phyloP scores from a whole-genome alignment of 768 basidiomycete genomes.

The Lactifluus hygrophoroides region DNA sequence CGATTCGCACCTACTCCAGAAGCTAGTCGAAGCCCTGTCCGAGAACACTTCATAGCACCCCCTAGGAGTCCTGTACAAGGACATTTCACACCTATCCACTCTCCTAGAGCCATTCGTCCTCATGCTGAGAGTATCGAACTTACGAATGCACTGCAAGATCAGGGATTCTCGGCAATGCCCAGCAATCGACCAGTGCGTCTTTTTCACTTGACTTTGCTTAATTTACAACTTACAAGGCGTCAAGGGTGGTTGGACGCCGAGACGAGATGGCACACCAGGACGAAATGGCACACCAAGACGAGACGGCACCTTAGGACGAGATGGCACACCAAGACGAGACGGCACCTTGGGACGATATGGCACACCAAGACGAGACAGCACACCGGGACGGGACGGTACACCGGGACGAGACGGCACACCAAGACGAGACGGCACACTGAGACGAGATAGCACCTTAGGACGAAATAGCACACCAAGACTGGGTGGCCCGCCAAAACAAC shows the following conservation, averaged over 20 bases:
- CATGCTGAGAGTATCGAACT: neutral
- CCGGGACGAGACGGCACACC: too few relatives aligned
- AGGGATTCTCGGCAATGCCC: neutral
- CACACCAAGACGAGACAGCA: too few relatives aligned
- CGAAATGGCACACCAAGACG: too few relatives aligned
- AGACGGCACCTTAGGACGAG: too few relatives aligned
- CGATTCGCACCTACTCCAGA: neutral
- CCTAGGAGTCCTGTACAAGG: neutral
- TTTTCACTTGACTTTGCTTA: neutral
- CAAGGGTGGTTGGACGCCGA: neutral
- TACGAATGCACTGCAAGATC: neutral
- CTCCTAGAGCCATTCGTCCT: neutral
- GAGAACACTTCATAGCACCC: neutral
- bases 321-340: too few relatives aligned
- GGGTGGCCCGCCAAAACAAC: conserved; percentile 7
- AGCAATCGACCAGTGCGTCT: neutral
- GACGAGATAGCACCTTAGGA: too few relatives aligned
- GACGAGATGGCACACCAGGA: too few relatives aligned
- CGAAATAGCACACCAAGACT: too few relatives aligned
- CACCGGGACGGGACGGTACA: too few relatives aligned
- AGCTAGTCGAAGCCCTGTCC: neutral
- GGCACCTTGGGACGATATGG: too few relatives aligned
- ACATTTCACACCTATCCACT: neutral
- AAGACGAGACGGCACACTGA: too few relatives aligned
- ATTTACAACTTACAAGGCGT: neutral